Conservation (phyloP, 2,329 filamentous ascomycete species). For the Diplodia sapinea region DNA sequence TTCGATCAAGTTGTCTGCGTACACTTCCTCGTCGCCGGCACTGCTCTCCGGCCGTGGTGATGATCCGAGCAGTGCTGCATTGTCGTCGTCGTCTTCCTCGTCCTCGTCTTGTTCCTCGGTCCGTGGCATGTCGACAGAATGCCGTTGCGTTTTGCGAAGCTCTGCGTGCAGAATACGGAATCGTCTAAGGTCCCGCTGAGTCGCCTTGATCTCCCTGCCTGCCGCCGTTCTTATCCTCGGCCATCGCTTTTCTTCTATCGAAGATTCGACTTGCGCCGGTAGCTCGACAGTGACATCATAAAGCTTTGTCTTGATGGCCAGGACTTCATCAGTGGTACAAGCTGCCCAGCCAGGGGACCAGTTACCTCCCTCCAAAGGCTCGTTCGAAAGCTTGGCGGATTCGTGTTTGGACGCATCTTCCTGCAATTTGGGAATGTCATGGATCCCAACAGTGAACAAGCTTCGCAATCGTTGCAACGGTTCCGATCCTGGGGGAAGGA, state of each 20-base stretch:
- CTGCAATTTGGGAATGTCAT: slow-evolving; percentile 83
- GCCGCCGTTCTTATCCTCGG: slow-evolving; percentile 72
- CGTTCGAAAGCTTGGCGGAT: slow-evolving; percentile 44
- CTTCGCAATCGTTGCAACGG: slow-evolving; percentile 71
- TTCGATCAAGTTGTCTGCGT: slow-evolving; percentile 56
- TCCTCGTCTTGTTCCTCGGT: slow-evolving; percentile 36
- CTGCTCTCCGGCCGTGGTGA: slow-evolving; percentile 2
- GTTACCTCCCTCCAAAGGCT: slow-evolving; percentile 53
- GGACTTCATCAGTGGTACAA: slow-evolving; percentile 92
- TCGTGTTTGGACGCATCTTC: slow-evolving; percentile 55
- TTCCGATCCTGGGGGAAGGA: slow-evolving; percentile 67
- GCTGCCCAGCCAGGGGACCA: slow-evolving; percentile 76
- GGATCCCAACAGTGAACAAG: slow-evolving; percentile 91
- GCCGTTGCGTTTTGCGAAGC: slow-evolving; percentile 42
- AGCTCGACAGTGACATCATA: slow-evolving; percentile 91
- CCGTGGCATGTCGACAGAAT: slow-evolving; percentile 39
- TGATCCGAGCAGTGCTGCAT: slow-evolving; percentile 37
- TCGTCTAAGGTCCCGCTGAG: slow-evolving; percentile 85
- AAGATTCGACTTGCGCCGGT: slow-evolving; percentile 37
- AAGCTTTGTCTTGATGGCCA: slow-evolving; percentile 82
- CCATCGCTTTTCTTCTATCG: slow-evolving; percentile 62
- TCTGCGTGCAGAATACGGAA: slow-evolving; percentile 54
- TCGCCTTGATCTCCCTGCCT: slow-evolving; percentile 75
- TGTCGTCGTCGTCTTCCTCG: slow-evolving; percentile 46
- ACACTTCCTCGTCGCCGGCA: slow-evolving; percentile 28